Evolutionary conservation across 176 grass and related monocot genomes (phyloP), one percentile per base, ranked within the genome.

Genomic region (Hyparrhenia diplandra): DNA sequence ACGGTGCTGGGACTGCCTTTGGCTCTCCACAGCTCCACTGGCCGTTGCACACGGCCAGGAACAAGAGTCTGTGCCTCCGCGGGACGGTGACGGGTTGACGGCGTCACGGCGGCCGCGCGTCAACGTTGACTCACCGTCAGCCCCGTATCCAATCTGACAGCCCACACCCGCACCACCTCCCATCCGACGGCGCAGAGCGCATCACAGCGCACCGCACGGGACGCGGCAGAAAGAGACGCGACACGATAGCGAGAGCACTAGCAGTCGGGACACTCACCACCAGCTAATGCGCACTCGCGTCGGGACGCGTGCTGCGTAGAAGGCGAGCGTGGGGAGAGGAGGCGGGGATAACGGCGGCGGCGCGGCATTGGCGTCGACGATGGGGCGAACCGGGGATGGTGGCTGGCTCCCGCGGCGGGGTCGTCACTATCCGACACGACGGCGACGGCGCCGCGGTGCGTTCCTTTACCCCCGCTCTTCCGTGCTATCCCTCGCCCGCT

Each of bases 311-410:
- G 45, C 71, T 21, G 60, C 18, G 80, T 74, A 21, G 64, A 45
- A 57, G 52, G 23, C 5, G 16, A 14, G 52, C 10, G 20, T 1
- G 45, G 23, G 32, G 47, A n/a, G n/a, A n/a, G 3, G 49, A 23
- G 24, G 28, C n/a, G 64, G 64, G n/a, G 46, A 46, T n/a, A 47
- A 30, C 10, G 47, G 63, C 63, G 14, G 20, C 35, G 75, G 74
- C 24, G 54, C 24, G n/a, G n/a, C n/a, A n/a, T n/a, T n/a, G n/a
- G n/a, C n/a, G n/a, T n/a, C n/a, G n/a, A n/a, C n/a, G 43, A 95
- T 95, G 93, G 89, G 59, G 84, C 75, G 84, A 95, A 83, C 89
- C 75, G 36, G n/a, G 89, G 77, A 92, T 95, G 89, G 89, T 88
- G 42, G 93, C 89, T 23, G 93, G 93, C 63, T 90, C 93, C 78